Conservation (phyloP, 169 alveolate genomes). For the Plasmodium coatneyi region DNA sequence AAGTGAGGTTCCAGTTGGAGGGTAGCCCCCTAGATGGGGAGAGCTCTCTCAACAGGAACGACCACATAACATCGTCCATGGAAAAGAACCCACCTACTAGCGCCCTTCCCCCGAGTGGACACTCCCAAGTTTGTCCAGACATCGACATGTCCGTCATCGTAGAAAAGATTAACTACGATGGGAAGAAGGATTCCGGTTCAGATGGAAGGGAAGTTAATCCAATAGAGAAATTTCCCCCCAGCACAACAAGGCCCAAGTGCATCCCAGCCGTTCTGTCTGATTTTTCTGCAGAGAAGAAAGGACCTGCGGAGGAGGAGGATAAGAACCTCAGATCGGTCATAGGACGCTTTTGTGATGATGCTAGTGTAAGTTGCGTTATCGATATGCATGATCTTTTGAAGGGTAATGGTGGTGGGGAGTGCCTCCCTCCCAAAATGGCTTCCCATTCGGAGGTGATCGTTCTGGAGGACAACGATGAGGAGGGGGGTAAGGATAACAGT, state of each 20-base stretch:
- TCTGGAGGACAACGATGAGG: conserved; percentile 3
- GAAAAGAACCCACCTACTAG: background rate
- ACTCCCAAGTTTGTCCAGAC: background rate
- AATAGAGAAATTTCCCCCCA: background rate
- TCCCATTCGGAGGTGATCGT: background rate
- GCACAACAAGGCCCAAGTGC: background rate
- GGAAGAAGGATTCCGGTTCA: background rate
- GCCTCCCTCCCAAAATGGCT: background rate
- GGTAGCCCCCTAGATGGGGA: background rate
- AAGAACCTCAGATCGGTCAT: background rate
- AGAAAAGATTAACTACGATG: background rate
- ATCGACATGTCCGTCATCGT: background rate
- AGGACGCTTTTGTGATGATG: background rate
- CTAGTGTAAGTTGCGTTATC: background rate
- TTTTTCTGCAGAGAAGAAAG: background rate
- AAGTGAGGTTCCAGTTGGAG: background rate
- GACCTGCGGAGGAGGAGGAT: background rate
- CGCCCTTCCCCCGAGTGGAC: background rate
- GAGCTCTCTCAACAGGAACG: background rate
- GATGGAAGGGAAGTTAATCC: background rate
- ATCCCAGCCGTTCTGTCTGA: background rate
- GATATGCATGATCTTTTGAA: background rate
- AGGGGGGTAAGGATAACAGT: background rate
- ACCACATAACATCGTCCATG: background rate
- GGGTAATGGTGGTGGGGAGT: background rate